phyloP scores from a whole-genome alignment of 2,329 filamentous ascomycete genomes.

The Stenocarpella maydis region DNA sequence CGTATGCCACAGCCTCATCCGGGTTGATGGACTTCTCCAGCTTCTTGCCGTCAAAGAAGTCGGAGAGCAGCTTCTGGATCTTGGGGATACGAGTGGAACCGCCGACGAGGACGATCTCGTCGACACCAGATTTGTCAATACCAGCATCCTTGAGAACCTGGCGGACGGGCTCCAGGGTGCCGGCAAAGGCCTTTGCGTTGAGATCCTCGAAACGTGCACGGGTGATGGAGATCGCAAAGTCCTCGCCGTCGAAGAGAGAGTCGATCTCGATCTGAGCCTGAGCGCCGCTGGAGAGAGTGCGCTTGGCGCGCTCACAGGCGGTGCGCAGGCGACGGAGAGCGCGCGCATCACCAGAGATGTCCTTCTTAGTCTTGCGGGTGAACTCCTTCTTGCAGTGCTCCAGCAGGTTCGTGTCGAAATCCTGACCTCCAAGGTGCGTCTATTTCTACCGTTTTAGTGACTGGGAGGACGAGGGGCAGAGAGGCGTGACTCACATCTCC shows the following conservation, averaged over 20 bases:
- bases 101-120: conserved; percentile 97
- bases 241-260: conserved; percentile 93
- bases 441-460: too few relatives aligned
- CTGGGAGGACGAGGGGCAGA: too few relatives aligned
- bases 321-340: conserved; percentile 95
- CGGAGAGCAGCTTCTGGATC: conserved; percentile 89
- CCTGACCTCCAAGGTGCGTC: conserved; percentile 97
- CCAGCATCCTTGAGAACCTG: conserved; percentile 99
- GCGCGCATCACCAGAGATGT: conserved; percentile 84
- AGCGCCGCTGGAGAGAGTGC: conserved; percentile 93
- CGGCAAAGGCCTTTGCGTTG: conserved; percentile 99
- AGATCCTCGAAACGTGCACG: conserved; percentile 99
- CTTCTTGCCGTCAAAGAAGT: conserved; percentile 96
- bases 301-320: conserved; percentile 99
- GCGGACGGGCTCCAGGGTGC: conserved; percentile 97
- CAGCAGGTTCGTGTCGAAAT: conserved; percentile 98
- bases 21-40: conserved; percentile 99
- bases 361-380: conserved; percentile 99
- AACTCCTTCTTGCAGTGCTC: conserved; percentile 96
- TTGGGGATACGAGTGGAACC: conserved; percentile 99
- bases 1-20: conserved; percentile 97
- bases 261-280: conserved; percentile 95
- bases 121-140: conserved; percentile 92
- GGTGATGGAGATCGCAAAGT: conserved; percentile 98
- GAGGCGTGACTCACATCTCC: too few relatives aligned